Evolutionary conservation across 192 early-diverging fungal species (phyloP).

Genomic region (Jimgerdemannia flammicorona): DNA sequence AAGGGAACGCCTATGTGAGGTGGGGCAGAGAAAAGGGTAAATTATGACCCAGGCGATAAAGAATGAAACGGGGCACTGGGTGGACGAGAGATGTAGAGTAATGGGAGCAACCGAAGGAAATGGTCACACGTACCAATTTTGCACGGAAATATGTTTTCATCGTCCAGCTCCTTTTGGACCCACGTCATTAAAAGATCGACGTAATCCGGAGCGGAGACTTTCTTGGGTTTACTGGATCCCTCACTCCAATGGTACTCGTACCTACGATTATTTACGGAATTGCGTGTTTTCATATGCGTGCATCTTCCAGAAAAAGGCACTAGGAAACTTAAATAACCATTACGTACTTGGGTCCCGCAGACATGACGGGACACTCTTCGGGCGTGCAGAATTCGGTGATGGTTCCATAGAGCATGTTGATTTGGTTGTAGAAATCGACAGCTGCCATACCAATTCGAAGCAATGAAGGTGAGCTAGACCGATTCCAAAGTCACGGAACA

Average conservation of each 20-base stretch:
- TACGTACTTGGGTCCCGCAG: constrained; percentile 68
- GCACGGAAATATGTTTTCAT: constrained; percentile 85
- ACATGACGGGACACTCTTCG: constrained; percentile 85
- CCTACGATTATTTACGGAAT: constrained; percentile 10
- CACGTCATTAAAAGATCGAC: constrained; percentile 82
- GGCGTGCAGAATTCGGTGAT: constrained; percentile 87
- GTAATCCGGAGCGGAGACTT: constrained; percentile 87
- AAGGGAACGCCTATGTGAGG: constrained; percentile 53
- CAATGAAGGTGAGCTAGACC: background rate
- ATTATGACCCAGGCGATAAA: too few species aligned
- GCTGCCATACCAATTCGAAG: too few species aligned
- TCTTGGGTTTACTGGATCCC: constrained; percentile 79
- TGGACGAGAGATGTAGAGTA: background rate
- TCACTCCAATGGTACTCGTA: constrained; percentile 92
- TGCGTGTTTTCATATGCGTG: too few species aligned
- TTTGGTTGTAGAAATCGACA: constrained; percentile 96
- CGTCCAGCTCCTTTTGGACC: constrained; percentile 81
- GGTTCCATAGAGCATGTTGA: constrained; percentile 90
- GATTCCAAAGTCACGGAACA: too few species aligned
- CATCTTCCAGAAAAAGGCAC: too few species aligned
- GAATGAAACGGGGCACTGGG: background rate
- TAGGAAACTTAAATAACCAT: too few species aligned
- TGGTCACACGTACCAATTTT: constrained; percentile 54
- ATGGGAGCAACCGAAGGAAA: background rate
- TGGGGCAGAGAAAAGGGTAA: too few species aligned